phyloP scores from a whole-genome alignment of 176 grass and related monocot genomes.

The Coix lacrymajobi region DNA sequence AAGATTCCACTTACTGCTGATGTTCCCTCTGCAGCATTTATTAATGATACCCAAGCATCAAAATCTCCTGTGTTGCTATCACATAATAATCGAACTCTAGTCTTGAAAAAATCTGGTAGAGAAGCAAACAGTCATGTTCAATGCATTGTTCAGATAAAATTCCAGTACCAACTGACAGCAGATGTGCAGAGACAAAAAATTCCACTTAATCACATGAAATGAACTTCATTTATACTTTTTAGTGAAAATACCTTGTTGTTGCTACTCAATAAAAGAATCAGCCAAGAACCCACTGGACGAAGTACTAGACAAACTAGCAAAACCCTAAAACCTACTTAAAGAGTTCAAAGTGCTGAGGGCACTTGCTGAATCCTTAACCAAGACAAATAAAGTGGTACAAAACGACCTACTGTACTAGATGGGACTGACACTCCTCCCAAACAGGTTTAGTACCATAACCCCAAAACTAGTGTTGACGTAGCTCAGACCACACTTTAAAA shows the following conservation, averaged over 20 bases:
- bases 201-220: neutral
- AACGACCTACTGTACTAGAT: neutral
- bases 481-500: neutral
- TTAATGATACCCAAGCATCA: conserved; percentile 61
- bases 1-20: conserved; percentile 45
- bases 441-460: neutral
- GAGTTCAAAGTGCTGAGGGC: neutral
- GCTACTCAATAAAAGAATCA: neutral
- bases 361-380: neutral
- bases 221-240: neutral
- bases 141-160: conserved; percentile 3
- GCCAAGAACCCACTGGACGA: neutral
- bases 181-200: neutral
- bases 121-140: conserved; percentile 11
- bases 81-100: conserved; percentile 34
- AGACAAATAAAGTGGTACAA: neutral
- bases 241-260: neutral
- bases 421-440: neutral
- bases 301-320: neutral
- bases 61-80: conserved; percentile 32
- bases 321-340: conserved; percentile 10
- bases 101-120: conserved; percentile 45
- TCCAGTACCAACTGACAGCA: neutral
- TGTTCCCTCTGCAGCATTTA: conserved; percentile 52
- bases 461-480: neutral